These are phyloP conservation scores for Skeletonema menzelii DNA, from an alignment of 108 stramenopile genomes.

Conservation along the genomic window DNA sequence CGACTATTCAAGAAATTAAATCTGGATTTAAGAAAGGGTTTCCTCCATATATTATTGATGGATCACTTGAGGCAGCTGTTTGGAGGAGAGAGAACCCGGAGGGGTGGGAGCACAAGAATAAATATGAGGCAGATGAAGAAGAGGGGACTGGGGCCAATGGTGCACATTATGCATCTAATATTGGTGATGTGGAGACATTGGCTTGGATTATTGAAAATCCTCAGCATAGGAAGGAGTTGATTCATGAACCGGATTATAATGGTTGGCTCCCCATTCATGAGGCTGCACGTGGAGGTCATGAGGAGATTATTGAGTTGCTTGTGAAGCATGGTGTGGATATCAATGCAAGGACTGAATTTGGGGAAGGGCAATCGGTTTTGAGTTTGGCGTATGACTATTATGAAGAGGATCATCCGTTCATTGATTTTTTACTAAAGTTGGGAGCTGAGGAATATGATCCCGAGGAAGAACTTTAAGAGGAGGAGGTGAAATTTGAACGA, in stretches of 20 bases:
- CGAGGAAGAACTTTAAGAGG: constrained; percentile 41
- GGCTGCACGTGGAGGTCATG: constrained; percentile 58
- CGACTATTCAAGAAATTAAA: constrained; percentile 7
- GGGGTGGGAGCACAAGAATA: constrained; percentile 35
- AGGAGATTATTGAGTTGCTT: constrained; percentile 55
- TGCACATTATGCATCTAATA: constrained; percentile 5
- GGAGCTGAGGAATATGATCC: constrained; percentile 55
- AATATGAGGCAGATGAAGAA: constrained; percentile 19
- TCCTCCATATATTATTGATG: constrained; percentile 56
- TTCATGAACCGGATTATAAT: constrained; percentile 46
- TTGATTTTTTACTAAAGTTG: constrained; percentile 32
- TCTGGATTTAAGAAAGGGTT: constrained; percentile 23
- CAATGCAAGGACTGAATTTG: constrained; percentile 56
- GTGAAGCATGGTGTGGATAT: constrained; percentile 59
- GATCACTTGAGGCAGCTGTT: constrained; percentile 46
- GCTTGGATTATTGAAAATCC: neutral
- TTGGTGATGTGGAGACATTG: neutral
- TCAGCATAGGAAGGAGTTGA: neutral
- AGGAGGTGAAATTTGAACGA: too few relatives aligned
- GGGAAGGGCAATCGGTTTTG: constrained; percentile 50
- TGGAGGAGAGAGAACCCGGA: constrained; percentile 46
- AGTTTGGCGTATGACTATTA: constrained; percentile 36
- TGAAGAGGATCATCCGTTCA: constrained; percentile 39
- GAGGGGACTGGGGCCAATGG: constrained; percentile 3
- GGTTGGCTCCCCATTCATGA: constrained; percentile 66